These are phyloP conservation scores for Dendrobium huoshanense DNA, from an alignment of 106 monocot genomes.

Conservation along the genomic window DNA sequence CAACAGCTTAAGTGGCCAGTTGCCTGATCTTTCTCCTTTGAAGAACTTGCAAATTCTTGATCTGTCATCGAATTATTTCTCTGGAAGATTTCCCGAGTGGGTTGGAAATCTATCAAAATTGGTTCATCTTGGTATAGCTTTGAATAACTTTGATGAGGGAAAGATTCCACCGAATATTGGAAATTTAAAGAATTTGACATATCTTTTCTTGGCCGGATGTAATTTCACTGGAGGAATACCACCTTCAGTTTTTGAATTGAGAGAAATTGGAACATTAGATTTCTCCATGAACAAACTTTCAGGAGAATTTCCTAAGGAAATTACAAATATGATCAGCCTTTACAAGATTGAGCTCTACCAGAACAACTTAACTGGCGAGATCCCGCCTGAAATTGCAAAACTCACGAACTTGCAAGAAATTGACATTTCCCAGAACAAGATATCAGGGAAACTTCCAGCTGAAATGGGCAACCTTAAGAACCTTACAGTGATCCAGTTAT, in stretches of 20 bases:
- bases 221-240: conserved; percentile 64
- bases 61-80: conserved; percentile 45
- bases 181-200: conserved; percentile 65
- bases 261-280: conserved; percentile 47
- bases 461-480: conserved; percentile 48
- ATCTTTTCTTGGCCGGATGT: conserved; percentile 51
- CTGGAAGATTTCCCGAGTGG: conserved; percentile 63
- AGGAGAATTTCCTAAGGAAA: conserved; percentile 46
- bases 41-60: conserved; percentile 46
- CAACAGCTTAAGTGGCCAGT: conserved; percentile 39
- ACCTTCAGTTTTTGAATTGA: conserved; percentile 37
- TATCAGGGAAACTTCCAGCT: conserved; percentile 49
- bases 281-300: conserved; percentile 61
- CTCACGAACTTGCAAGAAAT: conserved; percentile 46
- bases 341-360: conserved; percentile 71
- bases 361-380: conserved; percentile 59
- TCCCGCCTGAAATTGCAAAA: conserved; percentile 46
- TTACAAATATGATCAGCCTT: conserved; percentile 44
- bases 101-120: conserved; percentile 34
- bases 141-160: conserved; percentile 48
- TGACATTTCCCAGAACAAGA: conserved; percentile 59
- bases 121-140: conserved; percentile 35
- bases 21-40: conserved; percentile 63
- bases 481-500: conserved; percentile 56
- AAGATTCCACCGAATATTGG: conserved; percentile 45